Evolutionary conservation across 2,329 filamentous ascomycete genomes (phyloP), one percentile per base, ranked within the genome.

Genomic region (Microcyclospora tardicrescens): DNA sequence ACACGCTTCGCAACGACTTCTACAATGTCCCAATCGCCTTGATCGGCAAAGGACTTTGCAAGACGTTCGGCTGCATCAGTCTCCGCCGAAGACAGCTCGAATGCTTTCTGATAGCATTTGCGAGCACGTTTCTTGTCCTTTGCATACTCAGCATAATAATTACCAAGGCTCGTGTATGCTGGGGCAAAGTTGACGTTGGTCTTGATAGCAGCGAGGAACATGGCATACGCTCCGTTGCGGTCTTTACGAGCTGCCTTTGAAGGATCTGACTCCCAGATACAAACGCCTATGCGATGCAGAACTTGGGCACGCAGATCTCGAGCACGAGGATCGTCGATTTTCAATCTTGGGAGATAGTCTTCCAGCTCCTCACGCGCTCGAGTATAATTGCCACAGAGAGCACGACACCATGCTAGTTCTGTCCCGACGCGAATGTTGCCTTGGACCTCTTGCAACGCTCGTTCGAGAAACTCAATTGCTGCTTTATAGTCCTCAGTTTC

Each of bases 81-180:
- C 56, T 98, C 91, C 0, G 83, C 79, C 0, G 85, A 67, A 0
- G 91, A 98, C 2, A 98, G 66, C 59, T 98, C 91, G 36, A 98
- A 83, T 0, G 91, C 91, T 58, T 96, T 95, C 52, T 95, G 84
- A 53, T 96, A 96, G 57, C 89, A 96, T 46, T 83, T 79, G n/a
- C 84, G 74, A 8, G 89, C 85, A 54, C 93, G 72, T 53, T 79
- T 82, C 60, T 79, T 85, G 59, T 96, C 91, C 48, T 79, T 85
- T 39, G 76, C 81, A 55, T 95, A 95, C 54, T 96, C 89, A 5
- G 79, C 77, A 55, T 95, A 98, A 63, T 82, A 98, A 6, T 89
- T 68, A 12, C 91, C 91, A 4, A 98, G 73, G 47, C 79, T 86
- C 0, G 87, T 94, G 59, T 96, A 98, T 2, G 87, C 79, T 0